Evolutionary conservation across 352 stramenopile genomes (phyloP), one percentile per base, ranked within the genome.

Genomic region (Globisporangium acanthophoron): DNA sequence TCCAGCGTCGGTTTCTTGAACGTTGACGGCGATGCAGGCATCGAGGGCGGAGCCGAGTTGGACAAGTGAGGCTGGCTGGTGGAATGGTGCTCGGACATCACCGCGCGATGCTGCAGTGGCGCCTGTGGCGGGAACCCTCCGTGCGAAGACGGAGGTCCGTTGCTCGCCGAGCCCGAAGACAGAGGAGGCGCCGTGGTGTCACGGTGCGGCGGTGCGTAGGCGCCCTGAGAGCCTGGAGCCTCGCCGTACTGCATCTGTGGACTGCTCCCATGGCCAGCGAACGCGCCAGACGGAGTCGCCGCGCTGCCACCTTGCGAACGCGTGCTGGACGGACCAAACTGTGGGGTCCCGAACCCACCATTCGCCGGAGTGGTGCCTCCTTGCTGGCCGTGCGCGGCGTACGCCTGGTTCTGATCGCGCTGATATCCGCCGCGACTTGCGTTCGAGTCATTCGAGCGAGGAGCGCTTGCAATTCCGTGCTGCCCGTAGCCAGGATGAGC

Each of bases 1-100:
- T 84, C 71, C 33, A 84, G 41, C 24, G 66, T 61, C 9, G 74
- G 74, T 50, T 75, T 78, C 54, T 73, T 66, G 59, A 78, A 78
- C 29, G 27, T 50, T 18, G 58, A 57, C 7, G 66, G 53, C 27
- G 56, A 62, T 29, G 60, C 55, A 5, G 60, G 55, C 60, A 66
- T 58, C 35, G 60, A 66, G 9, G 40, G 53, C 13, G 60, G 60
- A 18, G 60, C 60, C 6, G 60, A 66, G 48, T 61, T 61, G 0
- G 60, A 62, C 12, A 62, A 43, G 13, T 66, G 60, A 12, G 35
- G 50, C 50, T 59, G 58, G 29, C 24, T 58, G 7, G n/a, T 12
- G 15, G 4, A 18, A 11, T 59, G 54, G 24, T 51, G 48, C 35
- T 18, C 20, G 13, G 27, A 13, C 7, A n/a, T n/a, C 16, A 37